Evolutionary conservation across 2,329 filamentous ascomycete species (phyloP).

Genomic region (Calonectria hongkongensis): DNA sequence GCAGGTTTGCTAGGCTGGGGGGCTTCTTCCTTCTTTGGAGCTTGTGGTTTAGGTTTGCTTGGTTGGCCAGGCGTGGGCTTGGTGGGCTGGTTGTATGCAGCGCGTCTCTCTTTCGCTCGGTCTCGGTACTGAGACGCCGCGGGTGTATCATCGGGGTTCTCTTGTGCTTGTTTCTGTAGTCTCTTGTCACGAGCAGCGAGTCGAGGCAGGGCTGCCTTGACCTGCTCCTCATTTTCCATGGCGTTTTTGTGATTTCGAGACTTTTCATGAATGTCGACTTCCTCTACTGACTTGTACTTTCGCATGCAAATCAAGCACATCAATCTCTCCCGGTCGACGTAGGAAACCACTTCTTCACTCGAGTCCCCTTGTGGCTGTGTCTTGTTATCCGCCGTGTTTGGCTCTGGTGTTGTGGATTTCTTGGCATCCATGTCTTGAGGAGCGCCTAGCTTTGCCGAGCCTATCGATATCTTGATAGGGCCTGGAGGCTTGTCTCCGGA

Average conservation of each 20-base stretch:
- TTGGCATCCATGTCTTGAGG: conserved; percentile 35
- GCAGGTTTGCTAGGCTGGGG: conserved; percentile 55
- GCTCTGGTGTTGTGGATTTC: conserved; percentile 42
- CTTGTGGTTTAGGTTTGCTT: conserved; percentile 57
- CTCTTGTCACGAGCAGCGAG: conserved; percentile 63
- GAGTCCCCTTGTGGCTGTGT: conserved; percentile 9
- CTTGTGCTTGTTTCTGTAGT: conserved; percentile 56
- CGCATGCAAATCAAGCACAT: conserved; percentile 69
- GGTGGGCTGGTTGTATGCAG: conserved; percentile 76
- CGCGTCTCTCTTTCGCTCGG: conserved; percentile 79
- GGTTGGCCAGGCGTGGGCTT: conserved; percentile 66
- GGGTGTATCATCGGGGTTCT: conserved; percentile 50
- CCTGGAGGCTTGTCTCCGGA: conserved; percentile 47
- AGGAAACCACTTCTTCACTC: conserved; percentile 64
- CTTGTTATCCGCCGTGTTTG: conserved; percentile 27
- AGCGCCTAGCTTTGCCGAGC: conserved; percentile 46
- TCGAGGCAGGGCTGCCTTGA: conserved; percentile 69
- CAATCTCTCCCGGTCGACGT: conserved; percentile 72
- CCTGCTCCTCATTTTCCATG: conserved; percentile 62
- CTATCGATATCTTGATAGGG: conserved; percentile 59
- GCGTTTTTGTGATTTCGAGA: conserved; percentile 65
- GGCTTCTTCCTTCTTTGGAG: conserved; percentile 47
- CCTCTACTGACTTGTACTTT: conserved; percentile 66
- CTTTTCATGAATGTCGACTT: conserved; percentile 65
- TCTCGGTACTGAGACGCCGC: conserved; percentile 73